These are phyloP conservation scores for Heterococcus sp. DNA, from an alignment of 108 stramenopile genomes.

Conservation along the genomic window DNA sequence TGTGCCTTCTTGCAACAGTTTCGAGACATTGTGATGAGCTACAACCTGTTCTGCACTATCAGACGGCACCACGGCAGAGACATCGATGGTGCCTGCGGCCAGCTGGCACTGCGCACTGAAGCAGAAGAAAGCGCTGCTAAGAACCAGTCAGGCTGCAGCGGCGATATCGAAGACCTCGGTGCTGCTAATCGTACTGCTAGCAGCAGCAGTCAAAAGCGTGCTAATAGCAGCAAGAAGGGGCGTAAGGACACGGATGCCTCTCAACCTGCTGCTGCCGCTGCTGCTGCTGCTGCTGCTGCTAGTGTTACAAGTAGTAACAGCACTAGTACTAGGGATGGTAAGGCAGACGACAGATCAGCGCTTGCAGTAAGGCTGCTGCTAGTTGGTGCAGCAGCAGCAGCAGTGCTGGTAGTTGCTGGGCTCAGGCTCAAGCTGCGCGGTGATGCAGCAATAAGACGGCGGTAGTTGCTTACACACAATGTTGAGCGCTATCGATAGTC, in stretches of 20 bases:
- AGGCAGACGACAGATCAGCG: no score
- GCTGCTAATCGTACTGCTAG: not conserved
- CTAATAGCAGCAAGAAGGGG: not conserved
- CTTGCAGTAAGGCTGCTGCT: no score
- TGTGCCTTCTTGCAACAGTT: not conserved
- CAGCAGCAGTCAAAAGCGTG: not conserved
- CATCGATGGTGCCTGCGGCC: slow-evolving; percentile 95
- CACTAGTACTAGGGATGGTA: no score
- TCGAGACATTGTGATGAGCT: slow-evolving; percentile 67
- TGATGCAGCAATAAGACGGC: no score
- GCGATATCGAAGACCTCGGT: not conserved
- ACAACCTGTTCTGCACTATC: slow-evolving; percentile 76
- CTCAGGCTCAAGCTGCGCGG: no score
- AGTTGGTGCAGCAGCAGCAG: no score
- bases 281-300: not conserved
- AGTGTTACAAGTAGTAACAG: not conserved
- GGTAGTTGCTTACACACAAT: no score
- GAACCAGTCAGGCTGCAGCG: not conserved
- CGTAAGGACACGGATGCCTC: not conserved
- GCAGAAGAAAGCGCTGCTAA: not conserved
- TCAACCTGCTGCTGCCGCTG: not conserved
- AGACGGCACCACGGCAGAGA: slow-evolving; percentile 89
- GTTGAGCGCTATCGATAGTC: no score
- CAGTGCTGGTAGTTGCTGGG: no score
- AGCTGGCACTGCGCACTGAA: slow-evolving; percentile 63